Evolutionary conservation across 2,329 filamentous ascomycete genomes (phyloP), one percentile per base, ranked within the genome.

Genomic region (Thermothelomyces thermophilus): DNA sequence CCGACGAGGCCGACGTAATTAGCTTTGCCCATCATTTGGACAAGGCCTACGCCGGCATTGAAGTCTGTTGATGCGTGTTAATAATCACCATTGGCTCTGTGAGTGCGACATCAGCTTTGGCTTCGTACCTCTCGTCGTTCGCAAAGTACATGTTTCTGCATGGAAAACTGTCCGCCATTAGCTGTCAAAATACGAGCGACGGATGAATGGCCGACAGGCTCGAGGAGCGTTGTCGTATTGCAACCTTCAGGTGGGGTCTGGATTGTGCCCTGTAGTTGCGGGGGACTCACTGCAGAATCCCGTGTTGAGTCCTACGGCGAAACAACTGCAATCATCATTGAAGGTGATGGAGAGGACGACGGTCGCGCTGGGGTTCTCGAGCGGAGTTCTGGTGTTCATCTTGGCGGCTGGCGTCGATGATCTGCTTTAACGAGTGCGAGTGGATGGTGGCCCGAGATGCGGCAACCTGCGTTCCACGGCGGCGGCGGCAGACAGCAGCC

Each of bases 1-100:
- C 90, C 90, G 48, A 96, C 89, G 9, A 97, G 77, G 24, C 88
- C 91, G 31, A 96, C 75, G 66, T 90, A 95, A 69, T 91, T 90
- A 46, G 87, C 83, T 58, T 83, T 86, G 39, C 86, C 87, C 65
- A 95, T 83, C 87, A 95, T 93, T 66, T 90, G 84, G 22, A 85
- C 87, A 35, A 88, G 75, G 35, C 86, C 87, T 56, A 95, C 82
- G 41, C 90, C 89, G 16, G 85, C 87, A 64, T 86, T 87, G 71
- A 90, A 88, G 60, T 87, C 84, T 85, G 54, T 48, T 22, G 51
- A n/a, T 30, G 50, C 31, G 46, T 39, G 43, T 52, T 19, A 50
- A 22, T 37, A n/a, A 17, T 40, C 9, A n/a, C n/a, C n/a, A n/a
- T n/a, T n/a, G 26, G 22, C 14, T 11, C 2, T 14, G 2, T n/a